phyloP scores from a whole-genome alignment of 2,329 filamentous ascomycete species.

The Aspergillus flavus region DNA sequence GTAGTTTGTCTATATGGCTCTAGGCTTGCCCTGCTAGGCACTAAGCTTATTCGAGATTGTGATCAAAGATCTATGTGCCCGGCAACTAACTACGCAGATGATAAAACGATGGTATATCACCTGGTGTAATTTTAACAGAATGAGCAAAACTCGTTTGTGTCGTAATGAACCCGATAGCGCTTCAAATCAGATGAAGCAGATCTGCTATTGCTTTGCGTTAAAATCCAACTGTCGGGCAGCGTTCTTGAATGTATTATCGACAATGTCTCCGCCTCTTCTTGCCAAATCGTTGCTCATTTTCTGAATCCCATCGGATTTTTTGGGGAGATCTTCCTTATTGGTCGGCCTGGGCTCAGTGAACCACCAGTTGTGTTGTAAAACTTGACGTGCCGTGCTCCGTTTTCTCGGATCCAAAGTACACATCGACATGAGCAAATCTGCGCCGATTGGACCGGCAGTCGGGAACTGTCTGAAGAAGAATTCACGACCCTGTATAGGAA shows the following conservation, averaged over 20 bases:
- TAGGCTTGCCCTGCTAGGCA: not conserved
- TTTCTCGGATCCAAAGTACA: constrained; percentile 83
- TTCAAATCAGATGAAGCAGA: not conserved
- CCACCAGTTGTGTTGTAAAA: constrained; percentile 87
- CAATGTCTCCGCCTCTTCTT: constrained; percentile 71
- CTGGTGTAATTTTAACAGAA: not conserved
- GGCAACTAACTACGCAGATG: not conserved
- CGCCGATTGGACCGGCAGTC: constrained; percentile 77
- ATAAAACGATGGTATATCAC: not conserved
- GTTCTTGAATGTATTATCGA: constrained; percentile 67
- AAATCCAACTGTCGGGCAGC: constrained; percentile 85
- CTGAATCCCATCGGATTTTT: constrained; percentile 71
- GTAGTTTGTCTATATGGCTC: not conserved
- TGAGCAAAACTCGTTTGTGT: not conserved
- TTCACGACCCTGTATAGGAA: constrained; percentile 63
- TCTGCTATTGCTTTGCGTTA: constrained; percentile 46
- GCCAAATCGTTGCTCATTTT: constrained; percentile 83
- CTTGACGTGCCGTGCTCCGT: constrained; percentile 73
- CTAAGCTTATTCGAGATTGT: not conserved
- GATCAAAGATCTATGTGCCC: not conserved
- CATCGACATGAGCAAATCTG: constrained; percentile 85
- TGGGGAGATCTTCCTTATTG: constrained; percentile 76
- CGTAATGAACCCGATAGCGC: not conserved
- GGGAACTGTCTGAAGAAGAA: constrained; percentile 78
- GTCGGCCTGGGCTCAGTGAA: constrained; percentile 79